Conservation (phyloP, 805 yeast species). For the Candida silvicultrix region DNA sequence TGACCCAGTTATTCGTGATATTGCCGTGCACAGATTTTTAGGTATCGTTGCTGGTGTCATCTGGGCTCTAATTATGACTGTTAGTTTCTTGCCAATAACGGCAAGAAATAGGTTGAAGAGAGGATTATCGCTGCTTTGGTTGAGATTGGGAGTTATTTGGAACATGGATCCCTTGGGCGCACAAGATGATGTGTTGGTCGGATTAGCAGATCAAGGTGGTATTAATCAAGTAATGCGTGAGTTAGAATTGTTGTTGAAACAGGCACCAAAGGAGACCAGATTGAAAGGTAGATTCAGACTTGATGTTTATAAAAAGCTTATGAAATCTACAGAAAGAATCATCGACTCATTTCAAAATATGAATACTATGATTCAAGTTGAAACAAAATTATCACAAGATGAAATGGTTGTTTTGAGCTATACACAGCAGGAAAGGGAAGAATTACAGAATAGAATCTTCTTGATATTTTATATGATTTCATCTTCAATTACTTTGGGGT, state of each 20-base stretch:
- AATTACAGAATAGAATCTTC: conserved; percentile 67
- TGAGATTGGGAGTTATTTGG: conserved; percentile 78
- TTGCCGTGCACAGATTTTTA: conserved; percentile 72
- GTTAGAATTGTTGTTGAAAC: conserved; percentile 51
- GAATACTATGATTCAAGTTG: conserved; percentile 59
- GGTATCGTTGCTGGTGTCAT: conserved; percentile 68
- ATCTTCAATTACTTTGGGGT: conserved; percentile 66
- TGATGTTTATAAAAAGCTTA: conserved; percentile 40
- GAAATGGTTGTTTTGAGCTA: conserved; percentile 52
- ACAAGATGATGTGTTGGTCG: conserved; percentile 19
- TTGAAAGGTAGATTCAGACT: conserved; percentile 68
- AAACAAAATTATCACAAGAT: conserved; percentile 42
- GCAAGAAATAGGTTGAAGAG: conserved; percentile 64
- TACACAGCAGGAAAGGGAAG: conserved; percentile 53
- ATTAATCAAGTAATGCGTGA: conserved; percentile 53
- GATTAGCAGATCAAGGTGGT: conserved; percentile 26
- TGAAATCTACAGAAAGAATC: conserved; percentile 54
- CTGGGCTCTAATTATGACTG: conserved; percentile 71
- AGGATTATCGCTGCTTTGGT: conserved; percentile 67
- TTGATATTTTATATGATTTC: conserved; percentile 74
- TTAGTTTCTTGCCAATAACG: conserved; percentile 63
- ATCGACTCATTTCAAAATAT: conserved; percentile 73
- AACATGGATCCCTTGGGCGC: conserved; percentile 60
- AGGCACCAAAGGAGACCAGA: conserved; percentile 71
- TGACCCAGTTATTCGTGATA: conserved; percentile 59